phyloP scores from a whole-genome alignment of 2,329 filamentous ascomycete species.

The Diaporthe vaccinii region DNA sequence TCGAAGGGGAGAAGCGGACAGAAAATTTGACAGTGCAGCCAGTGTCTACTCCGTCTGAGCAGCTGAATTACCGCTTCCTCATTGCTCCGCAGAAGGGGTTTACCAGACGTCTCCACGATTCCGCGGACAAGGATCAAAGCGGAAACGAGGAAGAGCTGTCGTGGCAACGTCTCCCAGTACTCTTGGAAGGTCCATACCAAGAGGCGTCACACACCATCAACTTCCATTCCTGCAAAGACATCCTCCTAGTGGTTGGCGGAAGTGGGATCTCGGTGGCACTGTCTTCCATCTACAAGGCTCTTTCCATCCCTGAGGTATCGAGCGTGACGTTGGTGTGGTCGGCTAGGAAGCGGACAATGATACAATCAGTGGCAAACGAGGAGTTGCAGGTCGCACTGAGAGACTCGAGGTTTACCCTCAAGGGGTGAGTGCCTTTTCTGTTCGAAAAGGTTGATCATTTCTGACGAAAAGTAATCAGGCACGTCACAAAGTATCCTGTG shows the following conservation, averaged over 20 bases:
- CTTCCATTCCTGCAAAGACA: neutral
- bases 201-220: neutral
- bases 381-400: neutral
- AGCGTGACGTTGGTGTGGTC: constrained; percentile 16
- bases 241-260: constrained; percentile 17
- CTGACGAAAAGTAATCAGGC: neutral
- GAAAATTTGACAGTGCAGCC: neutral
- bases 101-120: neutral
- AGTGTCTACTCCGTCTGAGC: neutral
- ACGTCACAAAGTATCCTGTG: neutral
- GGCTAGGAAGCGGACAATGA: neutral
- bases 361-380: constrained; percentile 18
- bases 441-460: neutral
- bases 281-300: constrained; percentile 18
- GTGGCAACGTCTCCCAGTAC: neutral
- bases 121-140: neutral
- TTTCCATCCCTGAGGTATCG: neutral
- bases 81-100: constrained; percentile 19
- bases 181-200: constrained; percentile 21
- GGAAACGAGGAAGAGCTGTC: neutral
- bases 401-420: constrained; percentile 1
- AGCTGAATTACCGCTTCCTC: constrained; percentile 23
- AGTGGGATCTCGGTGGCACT: constrained; percentile 15
- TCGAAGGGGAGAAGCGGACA: neutral
- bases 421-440: neutral